Conservation (phyloP, 768 basidiomycete species). For the Ramaria sp. region DNA sequence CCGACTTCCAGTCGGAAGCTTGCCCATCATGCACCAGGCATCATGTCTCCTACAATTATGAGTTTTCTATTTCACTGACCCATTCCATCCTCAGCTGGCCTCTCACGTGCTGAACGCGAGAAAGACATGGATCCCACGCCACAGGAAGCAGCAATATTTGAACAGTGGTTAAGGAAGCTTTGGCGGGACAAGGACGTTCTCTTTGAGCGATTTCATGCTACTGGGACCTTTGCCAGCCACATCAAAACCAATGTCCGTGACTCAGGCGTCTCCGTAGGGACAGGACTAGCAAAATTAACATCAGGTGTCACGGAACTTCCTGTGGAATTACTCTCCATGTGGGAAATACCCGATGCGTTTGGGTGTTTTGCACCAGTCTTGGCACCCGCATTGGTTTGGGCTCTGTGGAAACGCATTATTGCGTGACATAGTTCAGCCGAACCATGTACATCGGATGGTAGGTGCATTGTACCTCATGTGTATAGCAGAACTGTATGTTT, state of each 20-base stretch:
- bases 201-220: slow-evolving; percentile 55
- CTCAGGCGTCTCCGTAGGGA: slow-evolving; percentile 23
- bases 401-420: neutral
- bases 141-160: slow-evolving; percentile 57
- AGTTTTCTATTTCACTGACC: neutral
- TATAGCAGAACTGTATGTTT: neutral
- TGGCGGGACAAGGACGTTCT: slow-evolving; percentile 83
- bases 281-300: neutral
- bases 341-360: slow-evolving; percentile 58
- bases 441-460: neutral
- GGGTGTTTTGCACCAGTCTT: slow-evolving; percentile 52
- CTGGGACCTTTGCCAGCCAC: slow-evolving; percentile 31
- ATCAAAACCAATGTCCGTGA: slow-evolving; percentile 7
- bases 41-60: slow-evolving; percentile 21
- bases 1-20: slow-evolving; percentile 16
- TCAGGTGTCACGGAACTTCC: slow-evolving; percentile 32
- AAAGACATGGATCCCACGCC: slow-evolving; percentile 37
- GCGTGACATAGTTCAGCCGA: neutral
- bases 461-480: neutral
- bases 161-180: slow-evolving; percentile 67
- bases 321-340: slow-evolving; percentile 38
- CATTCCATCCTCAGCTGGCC: neutral
- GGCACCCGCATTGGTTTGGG: neutral
- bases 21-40: slow-evolving; percentile 19
- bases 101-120: slow-evolving; percentile 19